phyloP scores from a whole-genome alignment of 2,329 filamentous ascomycete species.

The Beauveria sp. region DNA sequence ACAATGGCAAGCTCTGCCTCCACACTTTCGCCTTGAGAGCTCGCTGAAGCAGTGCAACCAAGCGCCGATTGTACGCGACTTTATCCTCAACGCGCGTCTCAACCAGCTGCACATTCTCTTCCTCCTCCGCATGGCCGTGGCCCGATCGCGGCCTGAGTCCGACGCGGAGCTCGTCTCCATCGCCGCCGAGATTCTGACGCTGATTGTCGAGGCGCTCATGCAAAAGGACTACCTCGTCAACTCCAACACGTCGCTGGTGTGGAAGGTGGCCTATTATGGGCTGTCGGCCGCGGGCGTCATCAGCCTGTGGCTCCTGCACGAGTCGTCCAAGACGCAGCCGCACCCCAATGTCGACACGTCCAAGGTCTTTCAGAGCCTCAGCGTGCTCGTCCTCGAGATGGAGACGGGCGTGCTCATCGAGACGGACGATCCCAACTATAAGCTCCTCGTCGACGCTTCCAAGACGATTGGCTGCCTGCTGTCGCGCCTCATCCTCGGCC shows the following conservation, averaged over 20 bases:
- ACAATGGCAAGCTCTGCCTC: constrained; percentile 10
- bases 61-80: constrained; percentile 1
- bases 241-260: constrained; percentile 12
- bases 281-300: constrained; percentile 16
- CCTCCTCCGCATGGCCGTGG: constrained; percentile 9
- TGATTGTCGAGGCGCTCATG: constrained; percentile 10
- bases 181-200: constrained; percentile 1
- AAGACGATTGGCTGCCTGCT: constrained; percentile 14
- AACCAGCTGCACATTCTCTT: constrained; percentile 10
- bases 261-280: constrained; percentile 16
- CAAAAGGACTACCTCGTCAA: constrained; percentile 12
- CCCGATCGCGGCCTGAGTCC: not conserved
- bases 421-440: constrained; percentile 16
- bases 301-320: constrained; percentile 13
- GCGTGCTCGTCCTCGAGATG: constrained; percentile 16
- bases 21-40: constrained; percentile 8
- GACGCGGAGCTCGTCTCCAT: constrained; percentile 10
- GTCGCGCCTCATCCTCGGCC: constrained; percentile 1
- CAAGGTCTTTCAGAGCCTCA: constrained; percentile 14
- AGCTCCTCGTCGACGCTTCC: constrained; percentile 15
- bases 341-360: constrained; percentile 1
- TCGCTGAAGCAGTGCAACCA: constrained; percentile 9
- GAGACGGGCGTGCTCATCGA: constrained; percentile 14
- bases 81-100: constrained; percentile 8
- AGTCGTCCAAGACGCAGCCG: constrained; percentile 8